phyloP scores from a whole-genome alignment of 2,329 filamentous ascomycete genomes.

The Microascus cirrosus region DNA sequence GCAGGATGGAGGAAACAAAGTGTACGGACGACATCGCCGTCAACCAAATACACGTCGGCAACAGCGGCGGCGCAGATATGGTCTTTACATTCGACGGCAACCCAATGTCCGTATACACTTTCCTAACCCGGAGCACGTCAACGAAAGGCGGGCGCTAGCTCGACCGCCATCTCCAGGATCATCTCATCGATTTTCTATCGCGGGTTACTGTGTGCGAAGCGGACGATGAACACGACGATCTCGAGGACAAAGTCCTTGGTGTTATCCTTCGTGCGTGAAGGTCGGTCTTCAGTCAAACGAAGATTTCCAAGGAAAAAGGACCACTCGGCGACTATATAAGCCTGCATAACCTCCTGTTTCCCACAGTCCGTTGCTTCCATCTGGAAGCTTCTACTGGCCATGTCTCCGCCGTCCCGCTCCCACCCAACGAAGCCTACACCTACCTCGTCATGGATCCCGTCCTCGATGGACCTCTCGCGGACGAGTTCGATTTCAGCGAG shows the following conservation, averaged over 20 bases:
- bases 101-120: conserved; percentile 11
- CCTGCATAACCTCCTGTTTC: not conserved
- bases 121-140: conserved; percentile 8
- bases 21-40: conserved; percentile 5
- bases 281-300: not conserved
- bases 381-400: too few species aligned
- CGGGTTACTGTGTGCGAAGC: conserved; percentile 7
- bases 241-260: conserved; percentile 10
- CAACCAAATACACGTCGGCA: conserved; percentile 10
- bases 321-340: not conserved
- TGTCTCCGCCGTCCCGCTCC: too few species aligned
- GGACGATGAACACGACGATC: not conserved
- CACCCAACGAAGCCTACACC: too few species aligned
- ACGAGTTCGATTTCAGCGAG: too few species aligned
- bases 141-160: conserved; percentile 1
- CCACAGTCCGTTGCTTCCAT: too few species aligned
- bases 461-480: too few species aligned
- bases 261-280: conserved; percentile 6
- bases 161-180: conserved; percentile 9
- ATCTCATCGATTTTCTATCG: conserved; percentile 10
- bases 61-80: conserved; percentile 14
- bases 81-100: conserved; percentile 11
- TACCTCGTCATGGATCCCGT: too few species aligned
- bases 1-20: conserved; percentile 3
- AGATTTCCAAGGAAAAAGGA: not conserved